Evolutionary conservation across 306 rosid genomes (phyloP), one percentile per base, ranked within the genome.

Genomic region (Prosopis cineraria): DNA sequence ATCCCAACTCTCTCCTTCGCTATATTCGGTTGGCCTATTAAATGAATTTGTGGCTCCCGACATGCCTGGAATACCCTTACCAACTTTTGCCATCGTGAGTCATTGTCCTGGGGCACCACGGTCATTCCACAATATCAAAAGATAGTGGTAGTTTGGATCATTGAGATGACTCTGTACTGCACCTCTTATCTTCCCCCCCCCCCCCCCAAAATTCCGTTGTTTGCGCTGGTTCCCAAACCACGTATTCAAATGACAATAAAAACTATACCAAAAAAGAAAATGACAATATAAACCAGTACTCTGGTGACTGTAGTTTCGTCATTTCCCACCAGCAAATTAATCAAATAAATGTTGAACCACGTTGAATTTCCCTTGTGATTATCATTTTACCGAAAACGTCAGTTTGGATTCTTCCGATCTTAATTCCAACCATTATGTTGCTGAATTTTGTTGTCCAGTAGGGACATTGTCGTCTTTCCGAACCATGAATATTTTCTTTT

Each of bases 91-190:
- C 33, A 6, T 6, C 58, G 41, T 29, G 58, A 83, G 81, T 83
- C 75, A 90, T 88, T 85, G 77, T 77, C 25, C 4, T 29, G 90
- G 90, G 88, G 88, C 25, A 72, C 44, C 69, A 24, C 68, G 31
- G 96, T 81, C 87, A 85, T 83, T 81, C 41, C 14, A 10, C 3
- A 17, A 72, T 1, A 78, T 36, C 10, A 62, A 70, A 68, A 67
- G 84, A 75, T 79, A 81, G 88, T 84, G 86, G 87, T 75, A 37
- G 90, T 84, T 89, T 90, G 78, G 91, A 83, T 87, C 79, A 70
- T 81, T 84, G 96, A 87, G 91, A 90, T 90, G 90, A 88, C 93
- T 86, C 78, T 81, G 85, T 83, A 83, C 90, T 86, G 83, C n/a
- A 83, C 97, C 94, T 91, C 97, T 83, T 87, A 86, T 87, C 92